phyloP scores from a whole-genome alignment of 208 protist genomes.

The Acanthamoeba culbertsoni region DNA sequence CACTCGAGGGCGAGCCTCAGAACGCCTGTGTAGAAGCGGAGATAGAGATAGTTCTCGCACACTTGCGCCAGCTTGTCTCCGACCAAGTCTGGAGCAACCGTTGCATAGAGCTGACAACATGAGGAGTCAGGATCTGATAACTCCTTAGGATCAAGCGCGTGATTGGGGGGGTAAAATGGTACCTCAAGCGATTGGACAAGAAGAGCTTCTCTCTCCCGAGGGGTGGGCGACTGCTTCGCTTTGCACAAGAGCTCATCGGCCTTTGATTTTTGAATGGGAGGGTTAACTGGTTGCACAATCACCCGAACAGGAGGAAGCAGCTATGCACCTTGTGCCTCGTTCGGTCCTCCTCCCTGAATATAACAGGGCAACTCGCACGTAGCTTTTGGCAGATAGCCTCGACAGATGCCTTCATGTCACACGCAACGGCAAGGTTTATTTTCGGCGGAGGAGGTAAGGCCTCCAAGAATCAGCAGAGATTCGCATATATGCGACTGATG shows the following conservation, averaged over 20 bases:
- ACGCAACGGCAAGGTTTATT: neutral
- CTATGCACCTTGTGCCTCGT: neutral
- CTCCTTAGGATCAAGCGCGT: too few relatives aligned
- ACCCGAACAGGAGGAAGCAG: neutral
- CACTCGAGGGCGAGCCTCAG: neutral
- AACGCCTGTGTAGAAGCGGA: neutral
- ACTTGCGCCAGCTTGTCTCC: neutral
- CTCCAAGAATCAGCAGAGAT: neutral
- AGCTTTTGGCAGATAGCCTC: constrained; percentile 33
- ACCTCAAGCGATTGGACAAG: neutral
- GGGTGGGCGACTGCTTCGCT: neutral
- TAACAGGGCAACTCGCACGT: neutral
- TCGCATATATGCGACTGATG: neutral
- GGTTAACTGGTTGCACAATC: neutral
- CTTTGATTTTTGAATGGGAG: neutral
- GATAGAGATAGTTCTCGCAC: constrained; percentile 6
- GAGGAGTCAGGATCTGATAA: too few relatives aligned
- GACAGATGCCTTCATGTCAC: neutral
- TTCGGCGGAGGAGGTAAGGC: too few relatives aligned
- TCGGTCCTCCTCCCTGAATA: constrained; percentile 33
- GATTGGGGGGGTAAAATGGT: neutral
- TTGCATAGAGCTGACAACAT: neutral
- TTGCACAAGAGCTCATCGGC: constrained; percentile 23
- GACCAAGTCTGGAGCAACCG: neutral
- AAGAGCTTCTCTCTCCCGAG: neutral